phyloP scores from a whole-genome alignment of 768 basidiomycete species.

The Lactarius vividus region DNA sequence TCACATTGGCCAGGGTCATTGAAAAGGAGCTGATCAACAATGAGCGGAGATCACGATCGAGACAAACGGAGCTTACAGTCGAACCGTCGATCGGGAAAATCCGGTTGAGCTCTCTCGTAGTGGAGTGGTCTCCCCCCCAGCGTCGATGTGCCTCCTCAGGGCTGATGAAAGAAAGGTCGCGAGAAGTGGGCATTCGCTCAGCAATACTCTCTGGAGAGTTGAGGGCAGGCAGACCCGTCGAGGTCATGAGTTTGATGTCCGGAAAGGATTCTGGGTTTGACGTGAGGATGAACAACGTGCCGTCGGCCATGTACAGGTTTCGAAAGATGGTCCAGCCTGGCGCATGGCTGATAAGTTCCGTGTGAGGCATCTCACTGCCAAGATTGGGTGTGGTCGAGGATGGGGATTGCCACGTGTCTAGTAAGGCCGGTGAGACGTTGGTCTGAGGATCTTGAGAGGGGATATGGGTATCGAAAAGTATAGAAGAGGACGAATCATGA shows the following conservation, averaged over 20 bases:
- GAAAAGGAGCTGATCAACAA: constrained; percentile 35
- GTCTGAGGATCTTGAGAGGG: constrained; percentile 17
- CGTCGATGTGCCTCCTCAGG: constrained; percentile 54
- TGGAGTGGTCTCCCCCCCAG: constrained; percentile 50
- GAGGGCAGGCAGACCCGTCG: constrained; percentile 56
- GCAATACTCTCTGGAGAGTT: constrained; percentile 64
- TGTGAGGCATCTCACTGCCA: constrained; percentile 43
- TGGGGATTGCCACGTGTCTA: background rate
- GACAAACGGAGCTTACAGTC: constrained; percentile 48
- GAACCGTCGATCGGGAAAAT: constrained; percentile 70
- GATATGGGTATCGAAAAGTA: constrained; percentile 29
- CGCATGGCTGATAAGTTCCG: constrained; percentile 59
- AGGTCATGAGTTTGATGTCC: constrained; percentile 55
- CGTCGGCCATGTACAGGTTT: constrained; percentile 82
- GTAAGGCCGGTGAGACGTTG: background rate
- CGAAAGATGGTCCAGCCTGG: constrained; percentile 85
- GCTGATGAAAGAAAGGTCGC: constrained; percentile 60
- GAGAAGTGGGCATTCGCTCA: constrained; percentile 60
- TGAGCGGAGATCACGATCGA: background rate
- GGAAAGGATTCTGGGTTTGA: constrained; percentile 46
- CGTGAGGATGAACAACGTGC: constrained; percentile 71
- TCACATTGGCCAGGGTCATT: constrained; percentile 67
- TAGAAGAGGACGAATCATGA: constrained; percentile 3
- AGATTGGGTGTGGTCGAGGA: background rate
- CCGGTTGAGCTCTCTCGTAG: constrained; percentile 38